These are phyloP conservation scores for Saussurea involucrata DNA, from an alignment of 129 eudicot genomes.

Conservation along the genomic window DNA sequence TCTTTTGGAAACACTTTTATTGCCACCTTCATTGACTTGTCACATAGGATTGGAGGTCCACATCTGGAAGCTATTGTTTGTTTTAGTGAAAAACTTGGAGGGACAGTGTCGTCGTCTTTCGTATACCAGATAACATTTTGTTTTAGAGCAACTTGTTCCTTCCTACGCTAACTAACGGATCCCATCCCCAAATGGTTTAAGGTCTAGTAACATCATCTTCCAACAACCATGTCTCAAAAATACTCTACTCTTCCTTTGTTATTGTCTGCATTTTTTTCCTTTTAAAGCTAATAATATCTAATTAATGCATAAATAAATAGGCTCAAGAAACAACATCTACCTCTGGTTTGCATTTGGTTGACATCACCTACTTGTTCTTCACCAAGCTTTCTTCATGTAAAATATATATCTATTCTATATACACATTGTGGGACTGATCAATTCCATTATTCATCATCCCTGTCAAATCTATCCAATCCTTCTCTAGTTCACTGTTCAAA, in stretches of 20 bases:
- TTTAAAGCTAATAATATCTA: not conserved
- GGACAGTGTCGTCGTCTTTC: not conserved
- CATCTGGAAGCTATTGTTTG: constrained; percentile 19
- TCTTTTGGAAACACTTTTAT: not conserved
- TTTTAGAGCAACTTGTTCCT: constrained; percentile 11
- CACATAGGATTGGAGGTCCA: not conserved
- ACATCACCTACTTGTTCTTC: not conserved
- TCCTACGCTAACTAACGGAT: not conserved
- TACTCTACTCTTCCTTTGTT: not conserved
- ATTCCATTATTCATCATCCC: not conserved
- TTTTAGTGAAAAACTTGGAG: not conserved
- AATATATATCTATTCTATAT: not conserved
- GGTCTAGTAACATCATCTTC: not conserved
- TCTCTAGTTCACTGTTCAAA: not conserved
- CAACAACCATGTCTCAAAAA: not conserved
- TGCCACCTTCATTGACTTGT: not conserved
- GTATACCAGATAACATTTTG: not conserved
- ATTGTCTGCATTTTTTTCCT: not conserved
- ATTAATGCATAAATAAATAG: not conserved
- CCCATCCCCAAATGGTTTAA: not conserved
- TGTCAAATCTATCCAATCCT: constrained; percentile 1
- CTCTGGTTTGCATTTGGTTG: constrained; percentile 1
- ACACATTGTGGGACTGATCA: not conserved
- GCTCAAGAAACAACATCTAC: not conserved
- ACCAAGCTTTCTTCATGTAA: constrained; percentile 6